These are phyloP conservation scores for Mycosphaerella arachidis DNA, from an alignment of 2,329 filamentous ascomycete genomes.

Conservation along the genomic window DNA sequence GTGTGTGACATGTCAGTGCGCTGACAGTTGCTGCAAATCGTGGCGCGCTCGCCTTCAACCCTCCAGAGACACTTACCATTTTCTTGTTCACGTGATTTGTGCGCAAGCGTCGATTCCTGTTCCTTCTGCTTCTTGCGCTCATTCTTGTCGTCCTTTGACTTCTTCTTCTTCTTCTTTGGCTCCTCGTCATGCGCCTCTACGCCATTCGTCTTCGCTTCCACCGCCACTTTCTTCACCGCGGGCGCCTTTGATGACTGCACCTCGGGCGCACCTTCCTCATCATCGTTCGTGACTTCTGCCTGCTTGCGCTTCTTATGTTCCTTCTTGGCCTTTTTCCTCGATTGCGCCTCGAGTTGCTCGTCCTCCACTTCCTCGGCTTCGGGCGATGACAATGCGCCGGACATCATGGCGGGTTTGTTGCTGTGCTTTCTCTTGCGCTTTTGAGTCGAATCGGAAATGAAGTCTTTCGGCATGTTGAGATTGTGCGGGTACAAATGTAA, in stretches of 20 bases:
- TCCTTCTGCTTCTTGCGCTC: conserved; percentile 16
- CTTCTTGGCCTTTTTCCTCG: conserved; percentile 29
- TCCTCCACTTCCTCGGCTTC: conserved; percentile 22
- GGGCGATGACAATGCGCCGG: conserved; percentile 30
- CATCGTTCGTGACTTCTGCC: conserved; percentile 10
- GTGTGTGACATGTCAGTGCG: not conserved
- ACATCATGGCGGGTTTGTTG: conserved; percentile 31
- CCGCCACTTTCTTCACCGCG: not conserved
- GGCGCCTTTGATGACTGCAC: conserved; percentile 4
- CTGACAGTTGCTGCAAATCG: not conserved
- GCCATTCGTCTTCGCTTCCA: conserved; percentile 8
- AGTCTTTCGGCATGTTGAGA: conserved; percentile 25
- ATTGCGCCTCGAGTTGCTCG: conserved; percentile 14
- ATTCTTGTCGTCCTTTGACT: conserved; percentile 22
- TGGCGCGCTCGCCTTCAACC: not conserved
- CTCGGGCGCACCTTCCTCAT: conserved; percentile 2
- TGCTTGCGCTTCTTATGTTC: conserved; percentile 32
- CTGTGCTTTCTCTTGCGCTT: conserved; percentile 25
- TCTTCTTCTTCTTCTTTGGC: conserved; percentile 25
- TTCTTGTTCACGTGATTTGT: conserved; percentile 17
- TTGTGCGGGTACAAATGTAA: not conserved
- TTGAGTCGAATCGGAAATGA: conserved; percentile 20
- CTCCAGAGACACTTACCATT: not conserved
- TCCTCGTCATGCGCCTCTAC: conserved; percentile 16
- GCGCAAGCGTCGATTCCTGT: conserved; percentile 3